Base-by-base conservation (phyloP, 1,284 basidiomycete species). In the Bondarzewia mesenterica region DNA sequence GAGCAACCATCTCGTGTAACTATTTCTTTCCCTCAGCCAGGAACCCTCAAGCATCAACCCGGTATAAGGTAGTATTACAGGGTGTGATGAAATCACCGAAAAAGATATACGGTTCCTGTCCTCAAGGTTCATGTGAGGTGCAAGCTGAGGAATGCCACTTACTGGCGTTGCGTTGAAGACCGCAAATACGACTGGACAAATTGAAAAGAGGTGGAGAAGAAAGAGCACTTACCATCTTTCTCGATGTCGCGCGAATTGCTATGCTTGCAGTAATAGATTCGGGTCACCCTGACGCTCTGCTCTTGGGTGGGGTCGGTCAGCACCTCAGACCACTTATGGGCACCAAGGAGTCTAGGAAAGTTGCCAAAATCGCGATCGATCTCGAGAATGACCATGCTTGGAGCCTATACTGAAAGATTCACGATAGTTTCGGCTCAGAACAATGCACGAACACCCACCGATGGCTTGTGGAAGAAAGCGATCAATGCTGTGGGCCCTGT, bases 341-440 rank as follows among this genome's bases (percentile, higher is more conserved):
- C 75, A 36, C 85, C 85, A 7, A 87, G 68, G 3, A 88, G 58
- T 6, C 57, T 58, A 15, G 72, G 65, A 44, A 73, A 70, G 36
- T 69, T 47, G 1, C 57, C 45, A 42, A 62, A 69, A 1, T 59
- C 54, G 7, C 73, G 71, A 21, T 64, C 63, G 46, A 86, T 62
- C 51, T 85, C 82, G 41, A 86, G 68, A 27, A 87, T 68, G 29
- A 86, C 73, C 69, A 79, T 81, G 37, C 74, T 78, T n/a, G 75
- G 72, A 1, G 81, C 72, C 82, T 85, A 52, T 38, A 42, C 7
- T 7, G 23, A 18, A 16, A 35, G 16, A 44, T 8, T 10, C 18
- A 12, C 36, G 14, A n/a, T 23, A 14, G 36, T 26, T 52, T 20
- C 22, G 16, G 22, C 15, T 16, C 46, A 38, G 32, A 49, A 44